Evolutionary conservation across 352 stramenopile genomes (phyloP).

Genomic region (Globisporangium rhizosaccharum): DNA sequence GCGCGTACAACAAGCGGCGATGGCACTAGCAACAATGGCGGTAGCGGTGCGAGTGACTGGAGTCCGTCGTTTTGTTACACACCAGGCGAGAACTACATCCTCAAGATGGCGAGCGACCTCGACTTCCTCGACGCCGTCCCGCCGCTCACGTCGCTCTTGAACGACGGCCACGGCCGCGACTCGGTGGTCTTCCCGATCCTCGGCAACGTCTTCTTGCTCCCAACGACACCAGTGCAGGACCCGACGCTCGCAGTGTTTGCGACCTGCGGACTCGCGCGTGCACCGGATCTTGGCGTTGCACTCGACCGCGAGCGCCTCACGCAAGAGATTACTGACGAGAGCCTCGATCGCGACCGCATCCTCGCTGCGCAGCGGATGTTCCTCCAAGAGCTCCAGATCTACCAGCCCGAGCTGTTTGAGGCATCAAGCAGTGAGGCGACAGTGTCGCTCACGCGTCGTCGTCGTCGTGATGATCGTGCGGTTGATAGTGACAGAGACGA

Average conservation of each 20-base stretch:
- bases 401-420: slow-evolving; percentile 33
- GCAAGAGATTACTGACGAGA: slow-evolving; percentile 20
- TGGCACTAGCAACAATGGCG: background rate
- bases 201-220: slow-evolving; percentile 70
- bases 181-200: slow-evolving; percentile 44
- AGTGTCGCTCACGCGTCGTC: too few relatives aligned
- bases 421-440: too few relatives aligned
- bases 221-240: slow-evolving; percentile 56
- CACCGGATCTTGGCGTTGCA: slow-evolving; percentile 16
- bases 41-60: slow-evolving; percentile 33
- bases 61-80: slow-evolving; percentile 60
- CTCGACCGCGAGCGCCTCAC: slow-evolving; percentile 13
- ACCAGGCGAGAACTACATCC: slow-evolving; percentile 61
- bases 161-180: slow-evolving; percentile 24
- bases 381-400: slow-evolving; percentile 60
- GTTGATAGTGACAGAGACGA: background rate
- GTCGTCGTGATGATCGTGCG: background rate
- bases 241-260: slow-evolving; percentile 46
- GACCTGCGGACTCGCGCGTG: slow-evolving; percentile 17
- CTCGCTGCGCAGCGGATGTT: slow-evolving; percentile 46
- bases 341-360: slow-evolving; percentile 42
- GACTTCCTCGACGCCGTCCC: slow-evolving; percentile 60
- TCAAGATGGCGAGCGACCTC: slow-evolving; percentile 67
- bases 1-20: slow-evolving; percentile 11
- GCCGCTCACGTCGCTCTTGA: slow-evolving; percentile 43